Evolutionary conservation across 2,329 filamentous ascomycete genomes (phyloP), one percentile per base, ranked within the genome.

Genomic region (Diaporthe destruens): DNA sequence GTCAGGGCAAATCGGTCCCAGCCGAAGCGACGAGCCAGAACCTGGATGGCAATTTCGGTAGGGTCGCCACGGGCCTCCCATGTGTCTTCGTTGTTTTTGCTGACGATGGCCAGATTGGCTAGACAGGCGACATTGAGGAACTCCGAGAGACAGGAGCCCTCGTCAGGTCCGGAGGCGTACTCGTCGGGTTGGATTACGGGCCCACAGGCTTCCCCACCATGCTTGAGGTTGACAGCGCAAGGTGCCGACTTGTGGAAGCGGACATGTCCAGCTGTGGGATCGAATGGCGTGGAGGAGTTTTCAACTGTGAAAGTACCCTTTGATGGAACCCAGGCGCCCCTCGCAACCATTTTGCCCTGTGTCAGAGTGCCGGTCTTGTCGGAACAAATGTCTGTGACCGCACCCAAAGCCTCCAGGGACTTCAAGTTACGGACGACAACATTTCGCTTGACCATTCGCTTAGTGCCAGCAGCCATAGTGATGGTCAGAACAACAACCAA

Each of bases 301-400:
- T 88, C 87, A 3, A 93, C 84, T 0, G 86, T 86, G 77, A 89
- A 89, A 0, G 87, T 90, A 14, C 90, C 89, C 53, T 32, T 55
- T 34, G 49, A 85, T 79, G 89, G 89, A 44, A 91, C 84, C 87
- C 89, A 90, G 23, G 87, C 88, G 72, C 87, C 86, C 73, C 87
- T 86, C 3, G 90, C 87, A 3, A 84, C 88, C 89, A 91, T 91
- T 75, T 88, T 87, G 75, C 91, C 91, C 75, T 90, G 87, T 0
- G 90, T 92, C 29, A 92, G 81, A 0, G 90, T 92, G 5, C 90
- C 90, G 0, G 90, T 92, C 79, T 92, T 92, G 76, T 92, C 90
- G 0, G 89, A 91, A 78, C 90, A 91, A 63, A 92, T 86, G 9
- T 77, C 72, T 53, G 86, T 88, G 56, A 89, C 87, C 65, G 85